phyloP scores from a whole-genome alignment of 2,329 filamentous ascomycete species.

The Madurella mycetomatis region DNA sequence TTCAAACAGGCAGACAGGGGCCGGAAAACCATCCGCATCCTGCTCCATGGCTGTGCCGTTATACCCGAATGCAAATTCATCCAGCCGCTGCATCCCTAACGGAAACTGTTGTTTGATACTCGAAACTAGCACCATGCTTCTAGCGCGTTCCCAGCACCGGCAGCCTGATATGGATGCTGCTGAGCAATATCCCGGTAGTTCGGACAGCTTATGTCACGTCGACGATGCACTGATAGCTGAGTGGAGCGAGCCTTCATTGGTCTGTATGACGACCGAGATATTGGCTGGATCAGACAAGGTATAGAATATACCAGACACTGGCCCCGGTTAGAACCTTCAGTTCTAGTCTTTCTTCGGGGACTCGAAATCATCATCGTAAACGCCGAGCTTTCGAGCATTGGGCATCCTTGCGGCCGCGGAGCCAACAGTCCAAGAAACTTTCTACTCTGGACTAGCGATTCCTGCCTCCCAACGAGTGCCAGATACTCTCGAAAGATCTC shows the following conservation, averaged over 20 bases:
- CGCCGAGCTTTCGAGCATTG: background rate
- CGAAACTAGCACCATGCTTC: background rate
- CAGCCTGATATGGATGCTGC: background rate
- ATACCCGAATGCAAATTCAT: background rate
- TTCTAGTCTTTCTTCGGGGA: too few species aligned
- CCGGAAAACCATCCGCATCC: background rate
- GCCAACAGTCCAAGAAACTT: background rate
- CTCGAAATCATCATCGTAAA: background rate
- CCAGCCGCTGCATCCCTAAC: conserved; percentile 2
- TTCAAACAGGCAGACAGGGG: conserved; percentile 6
- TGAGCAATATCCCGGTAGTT: background rate
- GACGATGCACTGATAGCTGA: background rate
- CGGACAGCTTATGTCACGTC: background rate
- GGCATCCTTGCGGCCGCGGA: conserved; percentile 11
- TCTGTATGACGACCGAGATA: background rate
- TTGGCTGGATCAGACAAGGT: background rate
- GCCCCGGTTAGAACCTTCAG: background rate
- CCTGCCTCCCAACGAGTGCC: background rate
- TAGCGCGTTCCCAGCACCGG: background rate
- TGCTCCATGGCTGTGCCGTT: background rate
- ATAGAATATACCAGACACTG: background rate
- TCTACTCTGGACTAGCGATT: background rate
- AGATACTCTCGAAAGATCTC: conserved; percentile 8
- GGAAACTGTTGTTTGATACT: background rate
- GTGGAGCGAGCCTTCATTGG: background rate